phyloP scores from a whole-genome alignment of 169 alveolate genomes.

The Cryptosporidium meleagridis region DNA sequence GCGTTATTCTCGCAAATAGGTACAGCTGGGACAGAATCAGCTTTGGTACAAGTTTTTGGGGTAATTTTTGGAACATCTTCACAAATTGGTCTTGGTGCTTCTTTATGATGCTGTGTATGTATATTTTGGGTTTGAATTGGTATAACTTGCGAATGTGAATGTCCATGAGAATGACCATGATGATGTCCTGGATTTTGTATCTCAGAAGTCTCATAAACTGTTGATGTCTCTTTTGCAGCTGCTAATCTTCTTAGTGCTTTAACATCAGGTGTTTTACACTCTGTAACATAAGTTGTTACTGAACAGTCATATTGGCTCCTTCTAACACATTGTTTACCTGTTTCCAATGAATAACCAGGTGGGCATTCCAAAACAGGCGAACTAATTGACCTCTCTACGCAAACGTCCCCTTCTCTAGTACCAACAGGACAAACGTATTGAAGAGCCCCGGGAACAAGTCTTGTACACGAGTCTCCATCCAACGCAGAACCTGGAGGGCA shows the following conservation, averaged over 20 bases:
- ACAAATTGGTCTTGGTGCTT: conserved; percentile 71
- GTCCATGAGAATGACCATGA: conserved; percentile 47
- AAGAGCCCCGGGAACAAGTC: conserved; percentile 71
- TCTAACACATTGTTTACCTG: conserved; percentile 74
- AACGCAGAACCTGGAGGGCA: conserved; percentile 75
- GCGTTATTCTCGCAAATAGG: conserved; percentile 70
- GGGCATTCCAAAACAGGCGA: conserved; percentile 72
- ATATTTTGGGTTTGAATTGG: conserved; percentile 53
- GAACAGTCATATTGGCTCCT: conserved; percentile 75
- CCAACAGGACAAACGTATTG: conserved; percentile 73
- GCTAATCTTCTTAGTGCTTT: conserved; percentile 68
- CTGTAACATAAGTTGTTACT: conserved; percentile 68
- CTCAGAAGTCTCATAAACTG: conserved; percentile 20
- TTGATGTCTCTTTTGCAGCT: conserved; percentile 34
- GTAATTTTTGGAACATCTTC: conserved; percentile 74
- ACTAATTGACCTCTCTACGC: conserved; percentile 69
- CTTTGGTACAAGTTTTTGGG: conserved; percentile 70
- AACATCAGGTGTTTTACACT: conserved; percentile 61
- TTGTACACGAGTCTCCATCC: conserved; percentile 71
- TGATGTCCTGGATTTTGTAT: conserved; percentile 44
- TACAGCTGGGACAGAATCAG: conserved; percentile 73
- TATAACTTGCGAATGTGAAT: conserved; percentile 20
- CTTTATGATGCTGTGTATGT: conserved; percentile 73
- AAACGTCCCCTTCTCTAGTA: conserved; percentile 63
- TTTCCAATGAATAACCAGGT: conserved; percentile 74